These are phyloP conservation scores for Calonectria fujianensis DNA, from an alignment of 2,329 filamentous ascomycete species.

Conservation along the genomic window DNA sequence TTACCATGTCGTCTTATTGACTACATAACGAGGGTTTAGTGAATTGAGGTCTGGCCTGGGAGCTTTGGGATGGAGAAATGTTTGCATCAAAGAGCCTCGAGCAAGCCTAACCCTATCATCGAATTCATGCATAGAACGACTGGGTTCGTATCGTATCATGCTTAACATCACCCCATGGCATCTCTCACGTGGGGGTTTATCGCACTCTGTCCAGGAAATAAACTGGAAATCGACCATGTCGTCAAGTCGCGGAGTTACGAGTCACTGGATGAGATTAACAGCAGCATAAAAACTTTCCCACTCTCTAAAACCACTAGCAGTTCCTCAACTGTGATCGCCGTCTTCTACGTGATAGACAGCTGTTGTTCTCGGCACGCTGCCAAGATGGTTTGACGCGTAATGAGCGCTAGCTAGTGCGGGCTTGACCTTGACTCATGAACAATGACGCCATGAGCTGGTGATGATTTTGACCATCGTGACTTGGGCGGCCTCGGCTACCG, in stretches of 20 bases:
- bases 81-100: too few relatives aligned
- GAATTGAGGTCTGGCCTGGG: too few relatives aligned
- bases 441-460: conserved; percentile 8
- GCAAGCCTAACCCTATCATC: too few relatives aligned
- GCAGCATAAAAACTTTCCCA: not conserved
- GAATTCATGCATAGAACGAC: too few relatives aligned
- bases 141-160: too few relatives aligned
- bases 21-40: not conserved
- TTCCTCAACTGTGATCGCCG: too few relatives aligned
- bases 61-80: too few relatives aligned
- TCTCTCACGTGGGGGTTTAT: not conserved
- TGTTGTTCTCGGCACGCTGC: not conserved
- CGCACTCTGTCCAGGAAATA: not conserved
- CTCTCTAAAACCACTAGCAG: not conserved
- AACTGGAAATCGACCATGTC: too few relatives aligned
- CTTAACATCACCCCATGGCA: too few relatives aligned
- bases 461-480: not conserved
- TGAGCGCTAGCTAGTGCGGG: not conserved
- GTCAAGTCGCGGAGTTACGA: too few relatives aligned
- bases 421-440: not conserved
- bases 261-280: not conserved
- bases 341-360: too few relatives aligned
- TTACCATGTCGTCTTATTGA: not conserved
- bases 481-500: not conserved
- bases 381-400: not conserved